Percentiles rank a stretch among this genome's conserved stretches.
These are phyloP conservation scores for Microbotryomycetes sp. DNA, from an alignment of 1,284 basidiomycete genomes.

Conservation along the genomic window DNA sequence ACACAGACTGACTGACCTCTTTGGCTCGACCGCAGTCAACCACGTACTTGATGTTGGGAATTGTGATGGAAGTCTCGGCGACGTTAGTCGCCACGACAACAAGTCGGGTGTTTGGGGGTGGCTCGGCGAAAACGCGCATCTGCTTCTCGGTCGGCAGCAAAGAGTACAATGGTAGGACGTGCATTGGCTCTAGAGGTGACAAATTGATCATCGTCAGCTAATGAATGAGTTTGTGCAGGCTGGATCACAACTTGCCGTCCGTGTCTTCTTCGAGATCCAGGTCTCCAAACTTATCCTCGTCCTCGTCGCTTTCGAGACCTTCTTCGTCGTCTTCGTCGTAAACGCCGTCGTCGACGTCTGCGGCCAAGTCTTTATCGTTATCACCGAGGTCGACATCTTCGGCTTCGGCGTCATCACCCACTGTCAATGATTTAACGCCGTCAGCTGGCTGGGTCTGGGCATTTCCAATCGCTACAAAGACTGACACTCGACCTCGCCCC, in stretches of 20 bases:
- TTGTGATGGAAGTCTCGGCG: conserved; percentile 71
- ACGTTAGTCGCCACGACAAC: conserved; percentile 72
- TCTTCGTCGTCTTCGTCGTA: conserved; percentile 50
- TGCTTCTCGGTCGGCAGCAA: conserved; percentile 65
- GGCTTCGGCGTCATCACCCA: conserved; percentile 55
- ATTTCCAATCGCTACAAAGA: not conserved
- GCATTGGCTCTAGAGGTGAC: conserved; percentile 53
- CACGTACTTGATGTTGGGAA: conserved; percentile 68
- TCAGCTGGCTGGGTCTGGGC: not conserved
- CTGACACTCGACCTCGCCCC: conserved; percentile 16
- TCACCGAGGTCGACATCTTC: conserved; percentile 74
- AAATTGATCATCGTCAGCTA: not conserved
- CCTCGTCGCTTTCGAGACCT: conserved; percentile 34
- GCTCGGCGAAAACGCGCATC: conserved; percentile 63
- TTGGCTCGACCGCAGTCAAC: conserved; percentile 70
- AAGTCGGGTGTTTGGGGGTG: conserved; percentile 58
- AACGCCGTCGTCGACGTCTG: conserved; percentile 55
- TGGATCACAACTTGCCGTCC: conserved; percentile 49
- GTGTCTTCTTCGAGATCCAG: conserved; percentile 55
- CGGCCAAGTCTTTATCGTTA: conserved; percentile 46
- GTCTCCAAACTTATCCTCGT: conserved; percentile 47
- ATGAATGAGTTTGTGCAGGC: not conserved
- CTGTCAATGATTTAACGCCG: conserved; percentile 33
- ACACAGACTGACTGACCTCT: conserved; percentile 56
- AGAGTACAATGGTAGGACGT: conserved; percentile 68